Conservation (phyloP, 192 early-diverging fungal genomes). For the Coemansia sp. region DNA sequence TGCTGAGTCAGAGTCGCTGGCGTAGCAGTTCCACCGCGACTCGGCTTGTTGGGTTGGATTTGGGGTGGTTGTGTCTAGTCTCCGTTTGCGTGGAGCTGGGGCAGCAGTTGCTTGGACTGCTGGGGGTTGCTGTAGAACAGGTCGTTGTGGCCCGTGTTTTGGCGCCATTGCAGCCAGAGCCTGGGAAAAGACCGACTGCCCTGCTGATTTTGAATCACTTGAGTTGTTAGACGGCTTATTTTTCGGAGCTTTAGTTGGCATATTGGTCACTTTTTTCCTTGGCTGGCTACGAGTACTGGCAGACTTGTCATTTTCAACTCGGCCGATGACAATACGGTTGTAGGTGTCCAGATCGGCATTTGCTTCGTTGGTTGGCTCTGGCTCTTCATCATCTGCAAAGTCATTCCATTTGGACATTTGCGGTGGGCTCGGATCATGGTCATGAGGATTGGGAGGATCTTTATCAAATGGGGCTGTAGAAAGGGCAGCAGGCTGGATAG, state of each 20-base stretch:
- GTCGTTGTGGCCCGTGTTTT: not conserved
- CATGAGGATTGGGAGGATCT: not conserved
- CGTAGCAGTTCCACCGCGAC: conserved; percentile 14
- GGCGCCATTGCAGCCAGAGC: conserved; percentile 8
- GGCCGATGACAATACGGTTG: conserved; percentile 19
- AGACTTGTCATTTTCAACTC: not conserved
- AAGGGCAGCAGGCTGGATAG: not conserved
- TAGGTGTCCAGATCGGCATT: conserved; percentile 7
- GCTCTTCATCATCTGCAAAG: conserved; percentile 7
- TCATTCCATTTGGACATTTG: conserved; percentile 26
- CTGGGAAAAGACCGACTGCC: conserved; percentile 9
- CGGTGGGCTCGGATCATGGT: not conserved
- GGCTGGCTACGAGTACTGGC: not conserved
- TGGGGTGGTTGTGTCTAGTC: not conserved
- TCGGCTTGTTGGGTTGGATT: not conserved
- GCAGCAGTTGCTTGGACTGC: not conserved
- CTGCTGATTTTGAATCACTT: not conserved
- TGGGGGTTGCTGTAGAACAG: too few relatives aligned
- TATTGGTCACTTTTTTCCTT: not conserved
- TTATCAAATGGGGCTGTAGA: not conserved
- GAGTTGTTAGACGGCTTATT: not conserved
- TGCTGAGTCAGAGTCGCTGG: conserved; percentile 6
- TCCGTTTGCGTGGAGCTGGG: not conserved
- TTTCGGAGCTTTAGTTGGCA: not conserved
- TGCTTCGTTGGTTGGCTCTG: not conserved